Base-by-base conservation (phyloP, 495 filamentous ascomycete genomes). In the Aspergillus conjunctus region DNA sequence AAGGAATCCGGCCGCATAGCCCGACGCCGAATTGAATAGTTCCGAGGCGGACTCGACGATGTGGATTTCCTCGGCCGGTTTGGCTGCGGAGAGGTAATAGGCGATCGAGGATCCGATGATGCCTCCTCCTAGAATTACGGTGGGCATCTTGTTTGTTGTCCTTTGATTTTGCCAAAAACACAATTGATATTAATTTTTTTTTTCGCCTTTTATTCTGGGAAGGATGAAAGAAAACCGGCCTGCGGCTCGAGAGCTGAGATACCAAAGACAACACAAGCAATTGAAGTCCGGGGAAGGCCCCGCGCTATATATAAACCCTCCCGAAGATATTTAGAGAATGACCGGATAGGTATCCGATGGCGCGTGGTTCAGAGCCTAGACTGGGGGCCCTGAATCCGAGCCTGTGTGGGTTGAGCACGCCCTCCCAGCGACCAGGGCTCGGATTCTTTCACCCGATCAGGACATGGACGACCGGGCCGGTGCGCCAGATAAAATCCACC, bases 71-170 rank as follows among this genome's bases (percentile, higher is more conserved):
- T 80, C 73, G 4, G 79, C 71, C 17, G 76, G 71, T 17, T 81
- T 80, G 53, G 53, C 64, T n/a, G 72, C 50, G 18, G 69, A 69
- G 46, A 91, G 81, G 68, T 91, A 91, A 71, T 88, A 92, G 11
- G 90, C 91, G 22, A 87, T 90, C n/a, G 88, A 88, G 49, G 84
- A 71, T 59, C 89, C 89, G 41, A 94, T 91, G 71, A 94, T 92
- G 53, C 91, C 90, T 51, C 84, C 83, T 51, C 91, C 91, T 49
- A 94, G 71, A 58, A 93, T 92, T 32, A 92, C 83, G 18, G 86
- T 92, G 26, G 76, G 58, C 78, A 79, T 79, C 51, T 22, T 67
- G 39, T n/a, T n/a, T n/a, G n/a, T n/a, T 67, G n/a, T 30, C 14
- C 10, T 33, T 21, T 14, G 20, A 18, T 65, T 7, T 30, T 15